Evolutionary conservation across 2,329 filamentous ascomycete genomes (phyloP), one percentile per base, ranked within the genome.

Genomic region (Venturia aucupariae): DNA sequence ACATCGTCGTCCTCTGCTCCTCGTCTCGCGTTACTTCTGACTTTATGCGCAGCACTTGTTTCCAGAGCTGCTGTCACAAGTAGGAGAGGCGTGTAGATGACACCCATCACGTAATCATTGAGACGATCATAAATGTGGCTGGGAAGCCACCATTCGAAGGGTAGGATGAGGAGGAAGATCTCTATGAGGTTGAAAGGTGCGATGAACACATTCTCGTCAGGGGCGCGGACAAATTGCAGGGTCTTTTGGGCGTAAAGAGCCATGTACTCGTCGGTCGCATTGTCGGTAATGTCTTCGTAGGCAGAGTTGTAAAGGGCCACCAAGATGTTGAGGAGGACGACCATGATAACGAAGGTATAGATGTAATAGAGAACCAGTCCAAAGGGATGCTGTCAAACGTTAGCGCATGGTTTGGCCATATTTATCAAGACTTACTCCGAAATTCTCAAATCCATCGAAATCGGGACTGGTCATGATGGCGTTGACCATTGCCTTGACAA

Each of bases 131-230:
- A 99, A 2, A 75, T 75, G 7, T 79, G 71, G 67, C 85, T 84
- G n/a, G 84, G 78, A 80, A 99, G 82, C 94, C 93, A 99, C 94
- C 94, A 99, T 79, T 97, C 94, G 63, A 96, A 87, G 0, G 90
- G 90, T 0, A 95, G 72, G 46, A 89, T 84, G 3, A 97, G 83
- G 66, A 84, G 79, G 67, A 96, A 81, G 22, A 97, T 86, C 74
- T 99, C 94, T 66, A 99, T 84, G 2, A 99, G 82, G 74, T 99
- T 99, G 76, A 99, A 90, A 0, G 94, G 94, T 0, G 94, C 87
- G 71, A 99, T 96, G 77, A 94, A 99, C 64, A 99, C 94, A 70
- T 99, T 99, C 75, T 99, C 94, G 70, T 99, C 94, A 0, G 94
- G 94, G 0, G 94, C 94, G 60, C 94, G 90, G 22, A 97, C 90